These are phyloP conservation scores for Yarrowia galli DNA, from an alignment of 1,139 yeast species.

Conservation along the genomic window DNA sequence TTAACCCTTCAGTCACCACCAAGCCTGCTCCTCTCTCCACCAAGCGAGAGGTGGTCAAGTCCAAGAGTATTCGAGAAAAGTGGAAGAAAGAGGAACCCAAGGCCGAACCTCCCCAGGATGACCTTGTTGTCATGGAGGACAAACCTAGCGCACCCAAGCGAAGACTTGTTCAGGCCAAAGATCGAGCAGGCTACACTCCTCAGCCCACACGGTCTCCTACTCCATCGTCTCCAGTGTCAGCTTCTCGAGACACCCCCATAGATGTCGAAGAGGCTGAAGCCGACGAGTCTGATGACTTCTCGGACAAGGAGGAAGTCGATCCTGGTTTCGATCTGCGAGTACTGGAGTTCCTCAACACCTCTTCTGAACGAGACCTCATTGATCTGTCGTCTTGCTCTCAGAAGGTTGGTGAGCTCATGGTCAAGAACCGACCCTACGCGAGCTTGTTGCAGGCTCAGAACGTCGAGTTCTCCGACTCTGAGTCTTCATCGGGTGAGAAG, in stretches of 20 bases:
- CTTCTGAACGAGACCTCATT: slow-evolving; percentile 74
- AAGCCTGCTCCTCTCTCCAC: background rate
- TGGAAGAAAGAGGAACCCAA: slow-evolving; percentile 20
- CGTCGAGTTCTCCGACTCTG: slow-evolving; percentile 57
- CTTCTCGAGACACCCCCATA: slow-evolving; percentile 2
- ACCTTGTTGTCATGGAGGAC: slow-evolving; percentile 25
- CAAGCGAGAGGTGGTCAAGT: slow-evolving; percentile 24
- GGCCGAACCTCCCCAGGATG: slow-evolving; percentile 9
- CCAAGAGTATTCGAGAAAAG: slow-evolving; percentile 39
- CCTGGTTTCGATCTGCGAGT: slow-evolving; percentile 71
- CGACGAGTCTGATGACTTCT: slow-evolving; percentile 45
- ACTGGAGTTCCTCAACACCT: slow-evolving; percentile 77
- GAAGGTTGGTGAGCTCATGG: slow-evolving; percentile 67
- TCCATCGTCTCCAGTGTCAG: slow-evolving; percentile 20
- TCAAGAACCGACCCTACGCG: slow-evolving; percentile 70
- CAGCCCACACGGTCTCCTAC: slow-evolving; percentile 38
- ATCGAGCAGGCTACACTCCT: slow-evolving; percentile 18
- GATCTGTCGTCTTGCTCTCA: slow-evolving; percentile 80
- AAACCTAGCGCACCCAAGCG: slow-evolving; percentile 31
- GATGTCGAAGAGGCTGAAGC: slow-evolving; percentile 39
- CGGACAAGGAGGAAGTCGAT: slow-evolving; percentile 52
- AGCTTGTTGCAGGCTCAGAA: slow-evolving; percentile 65
- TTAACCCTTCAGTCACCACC: slow-evolving; percentile 14
- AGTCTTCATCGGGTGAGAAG: slow-evolving; percentile 45
- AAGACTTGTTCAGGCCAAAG: slow-evolving; percentile 38